Conservation (phyloP, 139 green algal genomes). For the Chlamydomonas asymmetrica region DNA sequence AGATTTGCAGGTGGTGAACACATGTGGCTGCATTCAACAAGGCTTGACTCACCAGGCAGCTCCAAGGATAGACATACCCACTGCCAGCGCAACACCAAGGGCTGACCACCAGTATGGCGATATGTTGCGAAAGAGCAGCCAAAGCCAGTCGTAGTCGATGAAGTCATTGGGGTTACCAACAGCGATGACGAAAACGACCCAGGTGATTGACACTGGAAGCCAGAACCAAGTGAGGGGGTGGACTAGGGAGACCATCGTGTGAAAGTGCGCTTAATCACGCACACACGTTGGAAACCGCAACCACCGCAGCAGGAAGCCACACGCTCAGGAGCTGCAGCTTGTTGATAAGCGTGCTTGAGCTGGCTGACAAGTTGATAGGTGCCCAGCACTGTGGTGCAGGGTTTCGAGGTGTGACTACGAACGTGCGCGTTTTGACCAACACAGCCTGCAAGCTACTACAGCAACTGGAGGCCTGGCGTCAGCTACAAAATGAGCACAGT, state of each 20-base stretch:
- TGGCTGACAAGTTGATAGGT: no score
- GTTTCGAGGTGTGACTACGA: no score
- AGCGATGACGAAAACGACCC: conserved; percentile 52
- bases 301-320: no score
- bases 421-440: no score
- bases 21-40: not conserved
- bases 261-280: no score
- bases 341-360: no score
- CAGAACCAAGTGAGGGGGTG: conserved; percentile 28
- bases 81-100: conserved; percentile 82
- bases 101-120: conserved; percentile 91
- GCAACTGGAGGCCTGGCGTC: no score
- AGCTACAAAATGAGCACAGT: no score
- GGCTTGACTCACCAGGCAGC: conserved; percentile 84
- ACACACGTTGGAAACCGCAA: no score
- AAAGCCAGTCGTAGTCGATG: conserved; percentile 83
- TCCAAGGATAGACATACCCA: conserved; percentile 92
- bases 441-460: no score
- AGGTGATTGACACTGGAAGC: conserved; percentile 36
- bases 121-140: conserved; percentile 84
- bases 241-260: conserved; percentile 8
- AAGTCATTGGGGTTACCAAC: conserved; percentile 55
- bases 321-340: no score
- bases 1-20: not conserved
- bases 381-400: no score